Evolutionary conservation across 2,329 filamentous ascomycete species (phyloP).

Genomic region (Ambrosiella cleistominuta): DNA sequence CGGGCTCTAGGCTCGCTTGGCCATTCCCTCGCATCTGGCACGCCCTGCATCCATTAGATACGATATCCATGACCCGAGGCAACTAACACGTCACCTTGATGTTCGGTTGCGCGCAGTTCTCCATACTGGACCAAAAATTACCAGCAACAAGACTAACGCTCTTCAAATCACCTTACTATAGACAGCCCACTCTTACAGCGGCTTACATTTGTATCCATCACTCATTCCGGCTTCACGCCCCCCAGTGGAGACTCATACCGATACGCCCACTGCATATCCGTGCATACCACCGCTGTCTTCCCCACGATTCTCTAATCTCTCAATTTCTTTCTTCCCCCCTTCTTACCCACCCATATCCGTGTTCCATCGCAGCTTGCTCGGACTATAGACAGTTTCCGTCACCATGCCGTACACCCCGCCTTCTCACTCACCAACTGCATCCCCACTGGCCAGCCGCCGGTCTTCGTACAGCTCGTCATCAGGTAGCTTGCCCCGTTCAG

Average conservation of each 20-base stretch:
- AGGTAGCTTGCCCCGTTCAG: slow-evolving; percentile 42
- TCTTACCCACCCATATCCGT: background rate
- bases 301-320: slow-evolving; percentile 1
- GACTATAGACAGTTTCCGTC: slow-evolving; percentile 1
- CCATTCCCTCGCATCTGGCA: slow-evolving; percentile 3
- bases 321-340: background rate
- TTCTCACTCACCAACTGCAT: slow-evolving; percentile 45
- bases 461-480: slow-evolving; percentile 34
- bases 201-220: background rate
- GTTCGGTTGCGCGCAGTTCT: slow-evolving; percentile 9
- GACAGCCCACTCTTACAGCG: background rate
- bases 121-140: slow-evolving; percentile 9
- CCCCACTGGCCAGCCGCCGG: slow-evolving; percentile 39
- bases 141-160: background rate
- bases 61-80: slow-evolving; percentile 10
- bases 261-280: background rate
- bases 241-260: background rate
- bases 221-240: slow-evolving; percentile 1
- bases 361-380: slow-evolving; percentile 3
- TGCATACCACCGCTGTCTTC: background rate
- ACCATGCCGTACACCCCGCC: slow-evolving; percentile 78
- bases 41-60: slow-evolving; percentile 11
- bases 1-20: background rate
- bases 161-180: background rate
- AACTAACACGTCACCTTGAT: slow-evolving; percentile 13